Conservation (phyloP, 2,329 filamentous ascomycete genomes). For the Fusarium nisikadoi region DNA sequence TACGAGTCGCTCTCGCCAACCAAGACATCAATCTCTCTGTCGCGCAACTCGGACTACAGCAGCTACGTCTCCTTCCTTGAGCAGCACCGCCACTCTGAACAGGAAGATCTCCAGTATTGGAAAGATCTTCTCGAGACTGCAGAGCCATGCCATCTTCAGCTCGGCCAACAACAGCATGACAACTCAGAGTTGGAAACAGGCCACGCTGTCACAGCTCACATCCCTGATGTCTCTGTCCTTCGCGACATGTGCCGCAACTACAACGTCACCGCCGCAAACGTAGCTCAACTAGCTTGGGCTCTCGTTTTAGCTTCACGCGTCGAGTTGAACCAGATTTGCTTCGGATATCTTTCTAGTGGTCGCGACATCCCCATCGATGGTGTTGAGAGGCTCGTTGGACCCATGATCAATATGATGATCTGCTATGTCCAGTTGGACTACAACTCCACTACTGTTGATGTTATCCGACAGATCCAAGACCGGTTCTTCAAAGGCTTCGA, state of each 20-base stretch:
- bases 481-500: not conserved
- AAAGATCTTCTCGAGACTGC: not conserved
- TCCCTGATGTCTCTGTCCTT: not conserved
- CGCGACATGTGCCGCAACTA: not conserved
- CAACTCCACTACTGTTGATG: not conserved
- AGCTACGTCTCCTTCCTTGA: not conserved
- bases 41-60: not conserved
- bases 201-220: not conserved
- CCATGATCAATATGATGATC: constrained; percentile 3
- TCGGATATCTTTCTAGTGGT: not conserved
- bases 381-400: not conserved
- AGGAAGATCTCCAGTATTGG: not conserved
- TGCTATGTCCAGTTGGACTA: not conserved
- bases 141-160: not conserved
- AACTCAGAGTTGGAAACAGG: not conserved
- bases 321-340: not conserved
- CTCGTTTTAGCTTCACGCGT: not conserved
- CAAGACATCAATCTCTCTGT: not conserved
- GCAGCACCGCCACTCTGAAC: not conserved
- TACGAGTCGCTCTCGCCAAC: not conserved
- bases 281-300: not conserved
- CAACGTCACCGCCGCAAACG: not conserved
- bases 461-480: not conserved
- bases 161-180: not conserved
- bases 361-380: not conserved